These are phyloP conservation scores for Penicillium turbatum DNA, from an alignment of 495 filamentous ascomycete genomes.

Conservation along the genomic window DNA sequence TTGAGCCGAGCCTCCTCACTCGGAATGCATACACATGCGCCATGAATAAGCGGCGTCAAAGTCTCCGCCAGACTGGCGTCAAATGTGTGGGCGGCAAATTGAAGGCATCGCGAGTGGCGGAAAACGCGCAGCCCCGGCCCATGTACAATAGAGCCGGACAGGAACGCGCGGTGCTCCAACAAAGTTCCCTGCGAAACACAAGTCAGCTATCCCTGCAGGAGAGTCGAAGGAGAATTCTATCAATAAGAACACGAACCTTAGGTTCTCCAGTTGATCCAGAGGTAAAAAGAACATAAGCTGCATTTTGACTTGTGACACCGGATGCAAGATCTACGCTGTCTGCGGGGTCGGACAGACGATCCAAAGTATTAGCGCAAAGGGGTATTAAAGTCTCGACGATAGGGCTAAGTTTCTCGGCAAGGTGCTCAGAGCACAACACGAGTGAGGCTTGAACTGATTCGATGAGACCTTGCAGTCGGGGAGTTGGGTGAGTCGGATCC, in stretches of 20 bases:
- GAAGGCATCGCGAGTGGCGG: conserved; percentile 35
- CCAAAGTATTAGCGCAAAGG: conserved; percentile 31
- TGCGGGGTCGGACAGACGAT: conserved; percentile 19
- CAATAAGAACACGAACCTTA: conserved; percentile 34
- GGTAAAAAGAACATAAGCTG: conserved; percentile 46
- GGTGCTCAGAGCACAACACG: conserved; percentile 50
- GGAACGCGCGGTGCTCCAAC: conserved; percentile 44
- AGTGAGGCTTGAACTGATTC: conserved; percentile 39
- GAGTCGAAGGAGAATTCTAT: neutral
- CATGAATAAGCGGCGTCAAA: conserved; percentile 41
- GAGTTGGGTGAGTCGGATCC: conserved; percentile 52
- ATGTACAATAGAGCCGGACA: conserved; percentile 43
- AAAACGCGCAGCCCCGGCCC: conserved; percentile 29
- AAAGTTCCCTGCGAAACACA: conserved; percentile 36
- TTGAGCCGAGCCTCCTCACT: conserved; percentile 50
- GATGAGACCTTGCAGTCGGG: conserved; percentile 45
- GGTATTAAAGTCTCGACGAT: conserved; percentile 34
- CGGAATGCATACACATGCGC: conserved; percentile 45
- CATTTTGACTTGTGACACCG: conserved; percentile 33
- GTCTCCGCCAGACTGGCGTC: conserved; percentile 45
- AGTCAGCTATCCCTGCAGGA: conserved; percentile 1
- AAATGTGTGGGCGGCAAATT: conserved; percentile 54
- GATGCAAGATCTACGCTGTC: conserved; percentile 23
- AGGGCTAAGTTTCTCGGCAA: conserved; percentile 22
- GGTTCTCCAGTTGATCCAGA: conserved; percentile 51